phyloP scores from a whole-genome alignment of 148 eudicot genomes.

The Persicaria maculosa region DNA sequence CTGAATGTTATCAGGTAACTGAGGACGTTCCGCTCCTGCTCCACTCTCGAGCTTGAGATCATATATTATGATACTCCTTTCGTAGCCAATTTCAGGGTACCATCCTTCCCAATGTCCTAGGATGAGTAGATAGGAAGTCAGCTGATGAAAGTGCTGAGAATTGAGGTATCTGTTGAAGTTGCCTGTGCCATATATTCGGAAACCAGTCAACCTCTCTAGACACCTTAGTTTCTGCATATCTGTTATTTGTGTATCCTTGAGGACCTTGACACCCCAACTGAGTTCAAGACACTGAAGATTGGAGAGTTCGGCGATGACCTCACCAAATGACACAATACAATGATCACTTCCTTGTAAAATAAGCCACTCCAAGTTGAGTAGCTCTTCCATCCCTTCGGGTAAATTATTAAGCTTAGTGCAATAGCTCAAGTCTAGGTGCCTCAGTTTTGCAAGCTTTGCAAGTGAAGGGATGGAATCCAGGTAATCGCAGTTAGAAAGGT shows the following conservation, averaged over 20 bases:
- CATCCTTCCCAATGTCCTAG: no score
- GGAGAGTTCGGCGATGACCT: neutral
- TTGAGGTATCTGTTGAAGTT: neutral
- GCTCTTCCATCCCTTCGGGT: neutral
- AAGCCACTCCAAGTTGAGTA: neutral
- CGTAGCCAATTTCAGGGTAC: no score
- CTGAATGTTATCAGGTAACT: neutral
- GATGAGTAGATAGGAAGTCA: neutral
- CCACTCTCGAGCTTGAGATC: neutral
- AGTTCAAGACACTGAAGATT: neutral
- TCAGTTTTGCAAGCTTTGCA: neutral
- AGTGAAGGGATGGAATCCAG: neutral
- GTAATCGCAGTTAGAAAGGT: neutral
- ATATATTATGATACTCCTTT: neutral
- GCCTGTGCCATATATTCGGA: neutral
- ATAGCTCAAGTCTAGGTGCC: neutral
- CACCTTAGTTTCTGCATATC: neutral
- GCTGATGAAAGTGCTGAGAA: neutral
- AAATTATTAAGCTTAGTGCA: neutral
- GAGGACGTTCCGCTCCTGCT: neutral
- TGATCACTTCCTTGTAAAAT: neutral
- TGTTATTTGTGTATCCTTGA: neutral
- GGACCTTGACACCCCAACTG: neutral
- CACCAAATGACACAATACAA: neutral
- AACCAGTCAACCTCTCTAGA: neutral